Evolutionary conservation across 257 asterid species (phyloP), one percentile per base, ranked within the genome.

Genomic region (Salvia rosmarinus): DNA sequence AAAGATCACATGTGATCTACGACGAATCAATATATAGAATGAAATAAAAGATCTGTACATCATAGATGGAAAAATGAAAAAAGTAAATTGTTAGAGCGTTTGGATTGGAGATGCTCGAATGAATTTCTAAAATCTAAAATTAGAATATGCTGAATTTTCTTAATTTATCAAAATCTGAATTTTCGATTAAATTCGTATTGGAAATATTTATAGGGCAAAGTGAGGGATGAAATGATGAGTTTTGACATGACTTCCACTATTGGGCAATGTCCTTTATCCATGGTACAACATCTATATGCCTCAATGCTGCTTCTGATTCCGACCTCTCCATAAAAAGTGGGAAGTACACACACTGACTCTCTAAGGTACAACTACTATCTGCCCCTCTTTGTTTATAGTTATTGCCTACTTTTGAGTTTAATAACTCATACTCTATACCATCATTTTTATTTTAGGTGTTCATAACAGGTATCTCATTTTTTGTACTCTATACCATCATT

Each of bases 271-370:
- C 34, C 25, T 56, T 74, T 75, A 3, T 68, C 5, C 52, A 68
- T 64, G 16, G 74, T 72, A 61, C 71, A 62, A 63, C 68, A 23
- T 72, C 77, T 72, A 61, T 32, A 47, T 51, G 65, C 44, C 66
- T 52, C 70, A 70, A 58, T 55, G 30, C 39, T 34, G 47, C 60
- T 47, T 28, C 78, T 8, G 51, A 58, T 2, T 32, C 50, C 71
- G 64, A 43, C 68, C 68, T 40, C 81, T 43, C 55, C 58, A 51
- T 16, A 21, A 58, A 58, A 47, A 50, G 30, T 34, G 60, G 67
- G 28, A 50, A 14, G 2, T 17, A 51, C 52, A 75, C 50, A 10
- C 13, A 1, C 50, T 12, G 16, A 0, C 21, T 47, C 54, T 47
- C 21, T 12, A 54, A 52, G 32, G 47, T 52, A 54, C 28, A 34